Evolutionary conservation across 2,329 filamentous ascomycete species (phyloP).

Genomic region (Talaromyces sp.): DNA sequence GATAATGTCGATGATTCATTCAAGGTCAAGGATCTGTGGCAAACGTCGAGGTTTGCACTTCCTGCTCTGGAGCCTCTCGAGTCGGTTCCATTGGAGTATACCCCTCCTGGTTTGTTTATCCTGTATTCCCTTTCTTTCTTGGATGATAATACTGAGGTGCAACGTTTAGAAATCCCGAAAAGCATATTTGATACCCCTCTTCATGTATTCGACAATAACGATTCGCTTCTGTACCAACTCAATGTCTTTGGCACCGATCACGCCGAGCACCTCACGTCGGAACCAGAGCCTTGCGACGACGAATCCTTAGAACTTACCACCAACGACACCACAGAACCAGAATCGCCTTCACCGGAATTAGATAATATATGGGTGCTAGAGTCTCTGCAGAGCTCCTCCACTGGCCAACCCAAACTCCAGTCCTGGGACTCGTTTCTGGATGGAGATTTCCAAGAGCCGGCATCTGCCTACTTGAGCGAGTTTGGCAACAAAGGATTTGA

Average conservation of each 20-base stretch:
- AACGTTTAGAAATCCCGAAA: conserved; percentile 17
- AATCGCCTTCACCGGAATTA: conserved; percentile 4
- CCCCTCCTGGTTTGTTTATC: conserved; percentile 4
- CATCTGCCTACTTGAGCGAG: conserved; percentile 40
- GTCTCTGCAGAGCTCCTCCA: conserved; percentile 13
- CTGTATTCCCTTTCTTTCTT: not conserved
- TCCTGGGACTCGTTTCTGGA: conserved; percentile 40
- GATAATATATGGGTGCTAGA: conserved; percentile 32
- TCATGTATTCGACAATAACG: conserved; percentile 17
- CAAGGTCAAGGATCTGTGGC: conserved; percentile 30
- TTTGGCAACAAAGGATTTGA: conserved; percentile 35
- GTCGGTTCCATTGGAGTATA: conserved; percentile 25
- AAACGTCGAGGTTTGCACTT: conserved; percentile 32
- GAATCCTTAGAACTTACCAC: not conserved
- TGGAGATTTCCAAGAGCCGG: conserved; percentile 23
- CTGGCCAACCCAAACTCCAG: conserved; percentile 17
- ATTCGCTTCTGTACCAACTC: conserved; percentile 24
- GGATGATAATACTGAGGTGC: not conserved
- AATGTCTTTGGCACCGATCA: conserved; percentile 25
- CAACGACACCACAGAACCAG: conserved; percentile 14
- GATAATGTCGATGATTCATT: conserved; percentile 24
- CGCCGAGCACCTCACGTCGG: conserved; percentile 14
- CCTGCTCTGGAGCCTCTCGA: conserved; percentile 32
- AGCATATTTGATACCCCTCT: conserved; percentile 19
- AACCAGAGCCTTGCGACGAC: conserved; percentile 14